phyloP scores from a whole-genome alignment of 352 stramenopile species.

The Aphanomyces astaci region DNA sequence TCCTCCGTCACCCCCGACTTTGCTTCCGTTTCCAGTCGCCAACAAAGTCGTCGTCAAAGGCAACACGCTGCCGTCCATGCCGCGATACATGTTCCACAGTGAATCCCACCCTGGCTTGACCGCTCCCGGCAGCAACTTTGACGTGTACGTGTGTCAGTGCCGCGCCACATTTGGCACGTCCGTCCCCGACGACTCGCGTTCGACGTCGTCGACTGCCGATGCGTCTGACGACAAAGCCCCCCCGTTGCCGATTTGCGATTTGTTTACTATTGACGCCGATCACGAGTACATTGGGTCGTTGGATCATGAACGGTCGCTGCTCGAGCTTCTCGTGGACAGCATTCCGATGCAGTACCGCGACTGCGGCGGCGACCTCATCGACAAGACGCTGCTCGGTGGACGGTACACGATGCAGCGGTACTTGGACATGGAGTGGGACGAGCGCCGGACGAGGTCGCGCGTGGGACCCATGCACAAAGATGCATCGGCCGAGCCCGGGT shows the following conservation, averaged over 20 bases:
- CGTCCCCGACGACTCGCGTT: neutral
- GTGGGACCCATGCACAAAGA: conserved; percentile 49
- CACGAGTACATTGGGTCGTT: conserved; percentile 69
- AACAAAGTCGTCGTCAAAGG: conserved; percentile 10
- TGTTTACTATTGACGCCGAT: conserved; percentile 71
- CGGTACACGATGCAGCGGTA: conserved; percentile 73
- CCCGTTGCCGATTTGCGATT: conserved; percentile 43
- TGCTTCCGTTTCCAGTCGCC: conserved; percentile 16
- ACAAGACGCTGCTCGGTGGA: conserved; percentile 78
- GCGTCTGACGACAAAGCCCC: neutral
- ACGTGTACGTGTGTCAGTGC: conserved; percentile 17
- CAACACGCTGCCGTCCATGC: conserved; percentile 20
- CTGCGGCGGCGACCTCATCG: conserved; percentile 72
- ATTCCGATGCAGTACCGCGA: conserved; percentile 83
- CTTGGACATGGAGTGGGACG: conserved; percentile 45
- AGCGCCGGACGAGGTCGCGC: neutral
- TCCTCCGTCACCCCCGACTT: neutral
- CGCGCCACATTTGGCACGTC: neutral
- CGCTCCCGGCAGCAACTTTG: conserved; percentile 8
- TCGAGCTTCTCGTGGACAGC: conserved; percentile 76
- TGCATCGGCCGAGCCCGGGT: conserved; percentile 50
- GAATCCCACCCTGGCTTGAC: neutral
- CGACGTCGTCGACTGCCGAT: neutral
- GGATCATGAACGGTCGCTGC: conserved; percentile 63
- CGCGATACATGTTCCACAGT: conserved; percentile 15